phyloP scores from a whole-genome alignment of 306 rosid genomes.

The Rosa lucieae region DNA sequence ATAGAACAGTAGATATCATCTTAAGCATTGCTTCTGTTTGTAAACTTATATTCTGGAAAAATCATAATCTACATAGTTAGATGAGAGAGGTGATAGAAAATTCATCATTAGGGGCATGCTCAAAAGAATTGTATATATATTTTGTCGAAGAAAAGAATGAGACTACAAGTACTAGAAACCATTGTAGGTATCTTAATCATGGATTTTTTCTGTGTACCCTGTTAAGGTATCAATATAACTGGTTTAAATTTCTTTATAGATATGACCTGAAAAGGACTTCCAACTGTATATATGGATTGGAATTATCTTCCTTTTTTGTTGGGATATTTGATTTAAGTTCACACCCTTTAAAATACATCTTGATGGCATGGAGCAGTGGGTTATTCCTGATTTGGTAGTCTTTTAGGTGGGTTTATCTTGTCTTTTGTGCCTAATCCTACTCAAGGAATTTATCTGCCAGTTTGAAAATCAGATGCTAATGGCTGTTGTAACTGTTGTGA shows the following conservation, averaged over 20 bases:
- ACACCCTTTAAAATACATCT: not conserved
- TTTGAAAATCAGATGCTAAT: not conserved
- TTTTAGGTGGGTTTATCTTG: not conserved
- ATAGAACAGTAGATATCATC: not conserved
- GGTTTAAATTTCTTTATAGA: not conserved
- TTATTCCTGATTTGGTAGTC: not conserved
- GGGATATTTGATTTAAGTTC: not conserved
- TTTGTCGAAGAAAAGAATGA: not conserved
- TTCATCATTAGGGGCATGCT: not conserved
- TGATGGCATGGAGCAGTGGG: not conserved
- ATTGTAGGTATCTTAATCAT: not conserved
- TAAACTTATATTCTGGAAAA: constrained; percentile 3
- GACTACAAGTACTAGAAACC: not conserved
- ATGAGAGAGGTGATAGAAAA: not conserved
- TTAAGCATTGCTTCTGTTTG: not conserved
- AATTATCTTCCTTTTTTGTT: not conserved
- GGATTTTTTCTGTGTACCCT: not conserved
- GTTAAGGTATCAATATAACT: not conserved
- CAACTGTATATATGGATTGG: not conserved
- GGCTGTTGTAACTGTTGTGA: not conserved
- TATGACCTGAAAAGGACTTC: not conserved
- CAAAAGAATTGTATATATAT: not conserved
- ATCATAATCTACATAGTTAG: not conserved
- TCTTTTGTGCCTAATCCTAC: not conserved
- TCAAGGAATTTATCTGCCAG: not conserved